Evolutionary conservation across 192 early-diverging fungal genomes (phyloP), one percentile per base, ranked within the genome.

Genomic region (Spinellus fusiger): DNA sequence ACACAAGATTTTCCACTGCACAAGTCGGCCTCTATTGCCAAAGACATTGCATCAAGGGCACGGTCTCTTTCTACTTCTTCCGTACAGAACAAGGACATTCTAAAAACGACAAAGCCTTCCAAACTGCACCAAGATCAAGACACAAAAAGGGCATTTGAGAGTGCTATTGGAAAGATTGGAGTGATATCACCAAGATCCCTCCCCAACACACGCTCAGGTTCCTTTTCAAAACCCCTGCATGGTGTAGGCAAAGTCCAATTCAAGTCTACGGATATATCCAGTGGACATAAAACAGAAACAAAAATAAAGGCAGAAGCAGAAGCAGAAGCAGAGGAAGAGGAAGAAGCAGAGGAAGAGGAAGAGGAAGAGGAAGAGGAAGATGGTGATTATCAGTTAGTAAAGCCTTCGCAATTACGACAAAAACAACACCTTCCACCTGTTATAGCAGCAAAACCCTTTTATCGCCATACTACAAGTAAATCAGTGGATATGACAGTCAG

Each of bases 361-460:
- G 49, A 59, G 6, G 57, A 59, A 5, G 51, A 59, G 15, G 32
- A 27, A 7, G 49, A 61, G 7, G 59, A 61, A 35, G 64, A 64
- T 15, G 47, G 47, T 7, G 62, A 50, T n/a, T 59, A 60, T 34
- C 57, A 66, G 15, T 27, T 66, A 15, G 57, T 66, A 18, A 66
- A 59, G 22, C 64, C 64, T 18, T 66, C 64, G 0, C 58, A 58
- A 18, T 33, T 66, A 18, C 56, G 64, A 10, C 29, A 61, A 15
- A 60, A 35, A 26, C 49, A 40, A 26, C 59, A 49, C 5, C 23
- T 22, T 5, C 48, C 26, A 6, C 29, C 47, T n/a, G 15, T 27
- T 18, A 31, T 33, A 12, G 22, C 47, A 26, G 23, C 35, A 4
- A 22, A 18, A 6, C 20, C 48, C 29, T 6, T 22, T 8, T 12